Percentiles rank a stretch among this genome's conserved stretches.
phyloP scores from a whole-genome alignment of 495 filamentous ascomycete genomes.

The Pyrenula massariospora region DNA sequence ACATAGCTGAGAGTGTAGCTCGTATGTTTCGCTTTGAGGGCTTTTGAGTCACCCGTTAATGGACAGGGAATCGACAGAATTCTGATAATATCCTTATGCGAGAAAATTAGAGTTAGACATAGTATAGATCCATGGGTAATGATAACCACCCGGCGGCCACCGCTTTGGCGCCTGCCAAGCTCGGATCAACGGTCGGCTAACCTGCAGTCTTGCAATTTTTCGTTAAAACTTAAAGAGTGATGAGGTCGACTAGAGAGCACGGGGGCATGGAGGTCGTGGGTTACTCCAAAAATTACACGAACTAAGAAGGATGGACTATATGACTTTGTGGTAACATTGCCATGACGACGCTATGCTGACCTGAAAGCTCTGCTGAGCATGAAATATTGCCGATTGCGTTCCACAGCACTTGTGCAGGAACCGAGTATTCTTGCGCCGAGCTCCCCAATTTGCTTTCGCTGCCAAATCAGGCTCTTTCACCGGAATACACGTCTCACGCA shows the following conservation, averaged over 20 bases:
- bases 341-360: neutral
- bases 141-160: too few species aligned
- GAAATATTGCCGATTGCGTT: neutral
- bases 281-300: neutral
- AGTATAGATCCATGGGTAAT: too few species aligned
- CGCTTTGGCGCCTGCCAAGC: too few species aligned
- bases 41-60: too few species aligned
- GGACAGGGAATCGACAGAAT: too few species aligned
- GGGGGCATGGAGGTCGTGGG: neutral
- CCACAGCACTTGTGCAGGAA: neutral
- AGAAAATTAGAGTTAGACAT: too few species aligned
- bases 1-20: too few species aligned
- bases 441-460: neutral
- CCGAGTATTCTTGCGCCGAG: neutral
- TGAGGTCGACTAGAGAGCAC: neutral
- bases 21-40: too few species aligned
- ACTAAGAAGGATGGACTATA: neutral
- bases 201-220: neutral
- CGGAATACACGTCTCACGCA: neutral
- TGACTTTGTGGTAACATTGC: neutral
- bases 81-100: too few species aligned
- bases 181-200: too few species aligned
- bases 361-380: neutral
- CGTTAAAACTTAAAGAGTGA: neutral
- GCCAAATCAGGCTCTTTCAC: neutral